Evolutionary conservation across 1,139 yeast genomes (phyloP), one percentile per base, ranked within the genome.

Genomic region (Keqinozyma sinolaborantium): DNA sequence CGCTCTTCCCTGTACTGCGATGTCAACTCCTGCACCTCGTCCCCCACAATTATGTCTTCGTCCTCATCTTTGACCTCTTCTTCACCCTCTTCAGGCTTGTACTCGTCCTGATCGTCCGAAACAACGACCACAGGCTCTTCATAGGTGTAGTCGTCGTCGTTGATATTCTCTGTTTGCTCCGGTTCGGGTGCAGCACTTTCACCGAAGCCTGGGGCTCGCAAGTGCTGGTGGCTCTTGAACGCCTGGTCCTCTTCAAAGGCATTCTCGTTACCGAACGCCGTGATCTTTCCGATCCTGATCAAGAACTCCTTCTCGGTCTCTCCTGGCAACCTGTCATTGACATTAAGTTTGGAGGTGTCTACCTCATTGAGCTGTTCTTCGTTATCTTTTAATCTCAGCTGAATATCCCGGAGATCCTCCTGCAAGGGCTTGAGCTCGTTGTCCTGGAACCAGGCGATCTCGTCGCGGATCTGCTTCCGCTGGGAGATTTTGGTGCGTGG

Each of bases 281-380:
- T 92, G 35, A 88, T 79, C 52, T 87, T 82, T 25, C 99, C 99
- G 0, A 90, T 90, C 41, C 98, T 68, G 1, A 92, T 75, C 40
- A 92, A 64, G 50, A 60, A 92, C 33, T 90, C 97, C 35, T 77
- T 77, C 46, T 84, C 86, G 0, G 85, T 60, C 50, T 92, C 98
- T 14, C 76, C 84, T 0, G 83, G 77, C 5, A 74, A 62, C 37
- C 56, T 58, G 14, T 48, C 63, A 16, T 53, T 67, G 12, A 53
- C 55, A 24, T 29, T 28, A 15, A 31, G 33, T 32, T 18, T 37
- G 8, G 12, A 23, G 11, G 11, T 25, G 9, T 34, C 35, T 34
- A 26, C 40, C 35, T 30, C 49, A 33, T 28, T 56, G 30, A 34
- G 49, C 51, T 38, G 53, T 16, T 39, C 40, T 23, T 53, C 41